Percentiles rank a stretch among this genome's conserved stretches.
Conservation (phyloP, 2,329 filamentous ascomycete species). For the Pseudopithomyces maydicus region DNA sequence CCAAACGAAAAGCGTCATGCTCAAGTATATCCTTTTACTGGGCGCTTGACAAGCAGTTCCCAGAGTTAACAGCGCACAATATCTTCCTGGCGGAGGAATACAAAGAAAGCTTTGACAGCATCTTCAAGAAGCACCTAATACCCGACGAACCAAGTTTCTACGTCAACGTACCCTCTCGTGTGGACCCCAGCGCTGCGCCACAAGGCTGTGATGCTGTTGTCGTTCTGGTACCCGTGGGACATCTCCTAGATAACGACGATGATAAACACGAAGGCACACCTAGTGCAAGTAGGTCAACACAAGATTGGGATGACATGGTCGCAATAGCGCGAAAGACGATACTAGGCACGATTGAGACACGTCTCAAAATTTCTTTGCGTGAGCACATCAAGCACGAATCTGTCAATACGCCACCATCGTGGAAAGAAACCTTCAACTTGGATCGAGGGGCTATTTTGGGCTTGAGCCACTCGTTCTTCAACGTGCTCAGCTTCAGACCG, state of each 20-base stretch:
- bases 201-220: conserved; percentile 68
- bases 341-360: conserved; percentile 63
- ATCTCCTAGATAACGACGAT: conserved; percentile 57
- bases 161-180: conserved; percentile 73
- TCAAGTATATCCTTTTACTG: conserved; percentile 80
- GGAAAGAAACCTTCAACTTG: conserved; percentile 73
- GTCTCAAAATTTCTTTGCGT: conserved; percentile 62
- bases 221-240: conserved; percentile 74
- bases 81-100: conserved; percentile 79
- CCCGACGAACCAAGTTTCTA: conserved; percentile 75
- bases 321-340: conserved; percentile 63
- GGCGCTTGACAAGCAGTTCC: conserved; percentile 65
- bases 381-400: conserved; percentile 63
- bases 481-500: conserved; percentile 70
- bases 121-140: conserved; percentile 72
- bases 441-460: conserved; percentile 77
- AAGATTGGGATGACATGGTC: conserved; percentile 68
- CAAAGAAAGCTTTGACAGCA: conserved; percentile 73
- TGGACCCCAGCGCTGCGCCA: conserved; percentile 71
- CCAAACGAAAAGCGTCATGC: conserved; percentile 64
- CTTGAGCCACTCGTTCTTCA: conserved; percentile 74
- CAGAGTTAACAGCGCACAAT: conserved; percentile 72
- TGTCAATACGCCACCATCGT: conserved; percentile 68
- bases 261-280: conserved; percentile 46
- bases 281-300: conserved; percentile 48